Evolutionary conservation across 148 eudicot species (phyloP), one percentile per base, ranked within the genome.

Genomic region (Rhododendron kiyosumense): DNA sequence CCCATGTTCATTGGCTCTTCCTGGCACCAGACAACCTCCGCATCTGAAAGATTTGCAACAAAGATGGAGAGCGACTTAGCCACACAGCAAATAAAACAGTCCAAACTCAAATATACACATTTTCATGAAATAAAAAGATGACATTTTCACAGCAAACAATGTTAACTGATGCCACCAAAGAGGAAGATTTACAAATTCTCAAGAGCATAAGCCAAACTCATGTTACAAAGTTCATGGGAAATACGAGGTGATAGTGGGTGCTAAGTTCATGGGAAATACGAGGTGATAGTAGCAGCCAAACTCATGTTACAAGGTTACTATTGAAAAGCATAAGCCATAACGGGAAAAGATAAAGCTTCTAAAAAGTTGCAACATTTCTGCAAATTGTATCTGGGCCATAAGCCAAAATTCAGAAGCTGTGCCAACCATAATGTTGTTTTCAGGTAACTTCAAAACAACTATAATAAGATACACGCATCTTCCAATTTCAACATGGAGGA

Each of bases 1-100:
- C 96, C 98, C 98, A 95, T 95, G 92, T 95, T 95, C 98, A 95
- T 92, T 41, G 97, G 98, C 89, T 95, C 98, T 86, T 94, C 98
- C 86, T 95, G 98, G 90, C 98, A 95, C 98, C 97, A 95, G 11
- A 95, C 97, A 46, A 95, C 79, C 92, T 94, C 97, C 0, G 98
- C 98, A 92, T 95, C 97, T 94, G 91, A 67, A 84, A 73, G 49
- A 81, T 81, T 67, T 41, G 84, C 7, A 85, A 80, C 26, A 85
- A 61, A 69, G 1, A 41, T 0, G 48, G 11, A 26, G 36, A 20
- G 59, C 5, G 79, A 67, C 22, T 36, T 41, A 54, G 2, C 38
- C 28, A 59, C 49, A 45, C 2, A 51, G 71, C 36, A 69, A 69
- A 69, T 69, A 69, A 41, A 28, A 28, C 36, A 11, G 75, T 69